phyloP scores from a whole-genome alignment of 1,284 basidiomycete genomes.

The Tilletia horrida region DNA sequence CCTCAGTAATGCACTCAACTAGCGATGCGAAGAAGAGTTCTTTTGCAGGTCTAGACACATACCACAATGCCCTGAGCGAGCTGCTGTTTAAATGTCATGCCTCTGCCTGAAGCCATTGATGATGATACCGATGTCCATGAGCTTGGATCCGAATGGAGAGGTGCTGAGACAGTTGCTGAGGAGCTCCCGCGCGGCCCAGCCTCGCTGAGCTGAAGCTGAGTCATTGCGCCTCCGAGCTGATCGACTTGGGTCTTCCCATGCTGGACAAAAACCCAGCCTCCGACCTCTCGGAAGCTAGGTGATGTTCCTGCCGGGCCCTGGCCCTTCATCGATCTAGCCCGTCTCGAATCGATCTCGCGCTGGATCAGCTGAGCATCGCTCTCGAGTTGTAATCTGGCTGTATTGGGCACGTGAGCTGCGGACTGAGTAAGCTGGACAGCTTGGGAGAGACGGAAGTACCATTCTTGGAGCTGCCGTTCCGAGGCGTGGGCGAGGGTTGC shows the following conservation, averaged over 20 bases:
- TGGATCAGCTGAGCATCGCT: neutral
- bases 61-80: constrained; percentile 2
- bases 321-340: neutral
- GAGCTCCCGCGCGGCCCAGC: neutral
- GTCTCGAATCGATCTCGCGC: neutral
- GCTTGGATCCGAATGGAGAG: neutral
- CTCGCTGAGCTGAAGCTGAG: neutral
- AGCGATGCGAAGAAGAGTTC: neutral
- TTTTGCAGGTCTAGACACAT: neutral
- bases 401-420: neutral
- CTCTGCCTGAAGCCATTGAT: neutral
- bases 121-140: too few relatives aligned
- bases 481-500: too few relatives aligned
- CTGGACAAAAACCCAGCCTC: neutral
- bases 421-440: neutral
- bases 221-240: neutral
- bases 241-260: neutral
- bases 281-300: neutral
- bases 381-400: neutral
- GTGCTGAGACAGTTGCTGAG: too few relatives aligned
- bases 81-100: constrained; percentile 5
- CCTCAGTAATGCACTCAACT: neutral
- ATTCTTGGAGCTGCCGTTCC: too few relatives aligned
- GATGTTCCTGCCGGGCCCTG: neutral
- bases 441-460: neutral